Evolutionary conservation across 352 stramenopile species (phyloP).

Genomic region (Thraustochytrium sp.): DNA sequence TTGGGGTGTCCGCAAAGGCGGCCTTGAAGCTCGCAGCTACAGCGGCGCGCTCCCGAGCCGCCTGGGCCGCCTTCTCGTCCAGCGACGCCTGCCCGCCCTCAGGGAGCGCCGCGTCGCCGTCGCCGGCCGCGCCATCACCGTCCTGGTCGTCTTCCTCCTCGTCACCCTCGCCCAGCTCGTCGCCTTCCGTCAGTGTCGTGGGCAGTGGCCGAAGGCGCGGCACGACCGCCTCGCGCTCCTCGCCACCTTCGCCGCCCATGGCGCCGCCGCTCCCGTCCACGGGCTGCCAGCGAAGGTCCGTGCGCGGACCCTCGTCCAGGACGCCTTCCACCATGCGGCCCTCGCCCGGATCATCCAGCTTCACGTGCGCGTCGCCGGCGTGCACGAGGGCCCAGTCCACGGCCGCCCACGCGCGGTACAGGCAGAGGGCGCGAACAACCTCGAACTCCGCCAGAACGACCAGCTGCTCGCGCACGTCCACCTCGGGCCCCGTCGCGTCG

Average conservation of each 20-base stretch:
- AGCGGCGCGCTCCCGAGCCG: not conserved
- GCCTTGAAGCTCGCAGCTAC: not conserved
- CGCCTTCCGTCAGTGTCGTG: not conserved
- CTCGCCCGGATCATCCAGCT: not conserved
- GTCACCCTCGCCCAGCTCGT: not conserved
- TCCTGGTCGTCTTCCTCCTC: not conserved
- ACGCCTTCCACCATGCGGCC: not conserved
- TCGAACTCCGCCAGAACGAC: not conserved
- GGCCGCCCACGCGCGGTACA: not conserved
- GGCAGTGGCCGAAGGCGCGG: not conserved
- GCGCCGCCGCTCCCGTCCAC: not conserved
- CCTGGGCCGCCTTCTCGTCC: not conserved
- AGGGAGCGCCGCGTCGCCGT: not conserved
- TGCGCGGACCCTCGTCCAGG: not conserved
- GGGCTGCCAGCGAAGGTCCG: conserved; percentile 3
- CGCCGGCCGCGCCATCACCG: not conserved
- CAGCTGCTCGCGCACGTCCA: not conserved
- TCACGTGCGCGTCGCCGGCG: not conserved
- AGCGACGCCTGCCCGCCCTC: not conserved
- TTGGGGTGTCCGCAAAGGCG: not conserved
- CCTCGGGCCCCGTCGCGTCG: not conserved
- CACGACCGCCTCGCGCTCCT: not conserved
- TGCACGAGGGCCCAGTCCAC: not conserved
- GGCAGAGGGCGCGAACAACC: not conserved
- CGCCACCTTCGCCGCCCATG: no score